phyloP scores from a whole-genome alignment of 2,329 filamentous ascomycete species.

The Aspergillus sp. region DNA sequence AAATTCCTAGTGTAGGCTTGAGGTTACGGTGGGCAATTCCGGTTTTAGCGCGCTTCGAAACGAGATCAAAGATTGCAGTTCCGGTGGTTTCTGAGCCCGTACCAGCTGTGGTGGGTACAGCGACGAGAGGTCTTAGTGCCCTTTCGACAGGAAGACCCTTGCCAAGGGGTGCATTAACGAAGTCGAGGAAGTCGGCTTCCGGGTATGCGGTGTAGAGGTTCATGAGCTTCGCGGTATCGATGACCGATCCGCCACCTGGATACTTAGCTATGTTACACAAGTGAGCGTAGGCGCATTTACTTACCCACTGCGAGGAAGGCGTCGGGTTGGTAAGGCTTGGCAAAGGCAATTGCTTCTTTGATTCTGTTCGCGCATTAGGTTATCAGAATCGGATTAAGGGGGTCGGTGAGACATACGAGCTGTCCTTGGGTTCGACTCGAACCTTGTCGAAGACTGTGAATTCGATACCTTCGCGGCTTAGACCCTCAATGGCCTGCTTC shows the following conservation, averaged over 20 bases:
- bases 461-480: conserved; percentile 74
- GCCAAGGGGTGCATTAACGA: conserved; percentile 92
- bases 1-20: conserved; percentile 91
- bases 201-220: conserved; percentile 91
- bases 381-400: background rate
- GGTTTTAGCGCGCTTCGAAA: conserved; percentile 86
- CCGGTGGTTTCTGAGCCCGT: conserved; percentile 94
- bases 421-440: conserved; percentile 90
- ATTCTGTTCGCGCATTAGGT: conserved; percentile 55
- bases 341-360: conserved; percentile 84
- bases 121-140: conserved; percentile 72
- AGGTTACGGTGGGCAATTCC: conserved; percentile 93
- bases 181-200: conserved; percentile 92
- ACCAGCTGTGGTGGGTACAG: conserved; percentile 81
- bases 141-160: conserved; percentile 74
- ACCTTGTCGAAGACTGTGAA: conserved; percentile 81
- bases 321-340: conserved; percentile 77
- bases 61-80: conserved; percentile 95
- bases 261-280: conserved; percentile 9
- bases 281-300: conserved; percentile 5
- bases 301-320: conserved; percentile 85
- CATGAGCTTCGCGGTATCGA: conserved; percentile 98
- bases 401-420: conserved; percentile 57
- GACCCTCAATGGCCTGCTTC: conserved; percentile 79
- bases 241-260: conserved; percentile 77